Evolutionary conservation across 2,329 filamentous ascomycete species (phyloP), one percentile per base, ranked within the genome.

Genomic region (Xylariales sp.): DNA sequence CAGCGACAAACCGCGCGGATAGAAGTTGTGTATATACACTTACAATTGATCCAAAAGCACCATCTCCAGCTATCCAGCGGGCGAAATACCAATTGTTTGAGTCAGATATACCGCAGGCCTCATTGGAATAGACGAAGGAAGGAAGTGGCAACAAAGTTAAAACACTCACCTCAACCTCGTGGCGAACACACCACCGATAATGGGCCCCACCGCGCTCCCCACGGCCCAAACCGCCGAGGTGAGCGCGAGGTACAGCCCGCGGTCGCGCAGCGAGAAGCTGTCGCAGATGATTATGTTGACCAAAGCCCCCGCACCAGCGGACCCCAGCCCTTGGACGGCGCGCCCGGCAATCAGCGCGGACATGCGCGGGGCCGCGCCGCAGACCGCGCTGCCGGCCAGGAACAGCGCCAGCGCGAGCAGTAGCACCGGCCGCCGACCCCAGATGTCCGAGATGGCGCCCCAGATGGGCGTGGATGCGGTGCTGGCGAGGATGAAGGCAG

Each of bases 401-500:
- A 80, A 79, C 4, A 76, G 57, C 18, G 46, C 59, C 4, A 67
- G 62, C 1, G 72, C 67, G 1, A 63, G 48, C 2, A 78, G 52
- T 4, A 79, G 45, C 20, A 78, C 63, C 0, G 69, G 68, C 48
- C 77, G 77, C 6, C 75, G 66, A 4, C 75, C 75, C 67, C 69
- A 80, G 23, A 79, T 77, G 43, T 80, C 75, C 2, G 67, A 70
- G 24, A 78, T 55, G 43, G 74, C 76, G 5, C 81, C 83, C 85
- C 85, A 89, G n/a, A 83, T 74, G 1, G 84, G 83, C 1, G 75
- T 77, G 2, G 71, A 71, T 0, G 83, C 80, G 0, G 83, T 80
- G 50, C 78, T 79, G 13, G 80, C 81, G 10, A 90, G 74, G 4
- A 88, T 66, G 56, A 85, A 90, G 0, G 85, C 78, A 19, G 75